Evolutionary conservation across 345 rosid genomes (phyloP).

Genomic region (Adansonia digitata): DNA sequence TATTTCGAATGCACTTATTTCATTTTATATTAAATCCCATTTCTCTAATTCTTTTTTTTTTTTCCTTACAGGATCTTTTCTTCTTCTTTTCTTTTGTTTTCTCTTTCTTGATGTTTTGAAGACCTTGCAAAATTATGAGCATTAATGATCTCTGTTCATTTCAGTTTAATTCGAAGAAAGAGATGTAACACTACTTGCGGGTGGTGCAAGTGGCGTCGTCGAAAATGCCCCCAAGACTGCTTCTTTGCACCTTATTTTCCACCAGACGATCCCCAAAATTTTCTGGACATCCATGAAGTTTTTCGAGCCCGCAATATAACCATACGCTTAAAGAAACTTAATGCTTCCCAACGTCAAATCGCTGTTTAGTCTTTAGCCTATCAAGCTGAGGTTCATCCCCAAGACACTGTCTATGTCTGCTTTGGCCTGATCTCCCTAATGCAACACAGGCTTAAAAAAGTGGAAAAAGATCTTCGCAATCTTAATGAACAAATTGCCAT

Average conservation of each 20-base stretch:
- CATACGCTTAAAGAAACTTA: slow-evolving; percentile 62
- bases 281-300: slow-evolving; percentile 49
- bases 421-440: slow-evolving; percentile 67
- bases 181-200: slow-evolving; percentile 74
- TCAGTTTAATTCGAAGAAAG: background rate
- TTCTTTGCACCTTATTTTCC: slow-evolving; percentile 82
- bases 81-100: background rate
- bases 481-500: too few species aligned
- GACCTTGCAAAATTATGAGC: background rate
- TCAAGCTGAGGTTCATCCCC: slow-evolving; percentile 74
- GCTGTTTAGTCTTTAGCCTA: slow-evolving; percentile 74
- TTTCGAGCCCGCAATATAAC: slow-evolving; percentile 78
- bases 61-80: background rate
- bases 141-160: slow-evolving; percentile 2
- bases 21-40: background rate
- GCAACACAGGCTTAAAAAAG: slow-evolving; percentile 52
- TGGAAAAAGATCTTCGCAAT: slow-evolving; percentile 40
- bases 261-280: slow-evolving; percentile 67
- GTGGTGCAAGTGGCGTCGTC: slow-evolving; percentile 65
- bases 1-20: background rate
- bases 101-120: background rate
- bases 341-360: slow-evolving; percentile 48
- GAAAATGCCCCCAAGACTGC: slow-evolving; percentile 81
- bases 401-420: slow-evolving; percentile 81
- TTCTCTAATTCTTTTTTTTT: background rate